Evolutionary conservation across 768 basidiomycete genomes (phyloP).

Genomic region (Lentinula sp.): DNA sequence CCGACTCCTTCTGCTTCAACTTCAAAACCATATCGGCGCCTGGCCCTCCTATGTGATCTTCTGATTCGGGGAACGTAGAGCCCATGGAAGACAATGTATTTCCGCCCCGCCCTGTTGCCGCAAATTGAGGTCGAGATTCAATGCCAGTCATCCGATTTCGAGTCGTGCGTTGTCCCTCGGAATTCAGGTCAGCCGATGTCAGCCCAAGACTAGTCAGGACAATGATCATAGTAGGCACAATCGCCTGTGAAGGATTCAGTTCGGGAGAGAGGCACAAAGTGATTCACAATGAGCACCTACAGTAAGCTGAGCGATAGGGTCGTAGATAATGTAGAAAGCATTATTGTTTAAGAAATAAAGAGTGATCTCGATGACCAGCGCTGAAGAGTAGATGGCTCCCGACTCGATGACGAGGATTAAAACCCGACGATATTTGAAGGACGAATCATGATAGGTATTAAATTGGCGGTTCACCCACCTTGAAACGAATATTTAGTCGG

Average conservation of each 20-base stretch:
- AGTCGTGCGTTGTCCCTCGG: not conserved
- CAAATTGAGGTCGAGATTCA: slow-evolving; percentile 7
- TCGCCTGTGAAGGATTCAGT: slow-evolving; percentile 13
- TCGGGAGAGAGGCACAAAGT: not conserved
- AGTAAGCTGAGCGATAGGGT: slow-evolving; percentile 20
- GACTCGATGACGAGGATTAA: slow-evolving; percentile 24
- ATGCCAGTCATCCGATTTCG: not conserved
- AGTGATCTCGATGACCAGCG: slow-evolving; percentile 24
- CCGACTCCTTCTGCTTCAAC: not conserved
- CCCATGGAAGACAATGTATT: not conserved
- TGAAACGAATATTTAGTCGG: not conserved
- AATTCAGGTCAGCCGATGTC: slow-evolving; percentile 16
- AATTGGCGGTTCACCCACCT: slow-evolving; percentile 11
- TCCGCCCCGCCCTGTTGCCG: not conserved
- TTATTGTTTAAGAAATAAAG: slow-evolving; percentile 26
- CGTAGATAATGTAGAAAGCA: slow-evolving; percentile 30
- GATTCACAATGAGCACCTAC: not conserved
- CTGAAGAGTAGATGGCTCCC: slow-evolving; percentile 24
- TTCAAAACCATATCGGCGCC: not conserved
- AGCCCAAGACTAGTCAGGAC: slow-evolving; percentile 20
- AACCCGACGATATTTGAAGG: slow-evolving; percentile 17
- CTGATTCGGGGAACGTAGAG: not conserved
- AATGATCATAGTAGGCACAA: slow-evolving; percentile 25
- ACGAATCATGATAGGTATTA: slow-evolving; percentile 13
- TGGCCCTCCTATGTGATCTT: not conserved